Evolutionary conservation across 2,329 filamentous ascomycete genomes (phyloP).

Genomic region (Microdochium paspali): DNA sequence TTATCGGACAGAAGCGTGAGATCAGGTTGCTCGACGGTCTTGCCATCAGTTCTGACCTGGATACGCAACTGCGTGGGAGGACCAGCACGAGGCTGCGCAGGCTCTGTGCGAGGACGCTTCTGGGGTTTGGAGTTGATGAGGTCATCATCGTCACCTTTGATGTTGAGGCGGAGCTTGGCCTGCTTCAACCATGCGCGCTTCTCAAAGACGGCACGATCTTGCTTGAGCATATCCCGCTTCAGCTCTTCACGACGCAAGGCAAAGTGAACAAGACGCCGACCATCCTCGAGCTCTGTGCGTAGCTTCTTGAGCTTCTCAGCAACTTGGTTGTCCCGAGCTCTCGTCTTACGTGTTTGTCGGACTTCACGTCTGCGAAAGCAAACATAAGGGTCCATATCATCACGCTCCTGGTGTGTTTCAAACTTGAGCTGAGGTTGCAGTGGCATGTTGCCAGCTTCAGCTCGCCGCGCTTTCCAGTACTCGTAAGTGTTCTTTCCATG

Average conservation of each 20-base stretch:
- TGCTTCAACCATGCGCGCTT: constrained; percentile 76
- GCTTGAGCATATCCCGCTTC: constrained; percentile 66
- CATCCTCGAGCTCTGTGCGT: constrained; percentile 83
- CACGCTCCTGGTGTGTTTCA: constrained; percentile 86
- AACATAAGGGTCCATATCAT: constrained; percentile 94
- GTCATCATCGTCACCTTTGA: constrained; percentile 90
- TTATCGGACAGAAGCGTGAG: constrained; percentile 69
- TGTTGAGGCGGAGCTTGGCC: constrained; percentile 76
- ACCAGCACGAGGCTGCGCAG: constrained; percentile 48
- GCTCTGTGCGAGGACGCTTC: constrained; percentile 51
- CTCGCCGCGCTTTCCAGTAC: constrained; percentile 72
- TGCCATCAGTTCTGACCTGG: constrained; percentile 60
- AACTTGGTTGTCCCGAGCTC: constrained; percentile 86
- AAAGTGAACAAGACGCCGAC: constrained; percentile 67
- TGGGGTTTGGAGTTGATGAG: constrained; percentile 86
- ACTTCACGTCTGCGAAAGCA: constrained; percentile 95
- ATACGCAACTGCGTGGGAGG: constrained; percentile 58
- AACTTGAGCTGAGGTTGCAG: constrained; percentile 81
- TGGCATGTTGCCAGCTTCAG: constrained; percentile 57
- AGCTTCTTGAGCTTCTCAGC: constrained; percentile 90
- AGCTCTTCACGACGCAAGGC: constrained; percentile 72
- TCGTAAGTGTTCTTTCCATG: constrained; percentile 76
- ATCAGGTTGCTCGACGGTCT: constrained; percentile 62
- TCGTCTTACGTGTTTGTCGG: constrained; percentile 87
- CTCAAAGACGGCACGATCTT: constrained; percentile 73